phyloP scores from a whole-genome alignment of 2,329 filamentous ascomycete species.

The Colletotrichum ledebouriae region DNA sequence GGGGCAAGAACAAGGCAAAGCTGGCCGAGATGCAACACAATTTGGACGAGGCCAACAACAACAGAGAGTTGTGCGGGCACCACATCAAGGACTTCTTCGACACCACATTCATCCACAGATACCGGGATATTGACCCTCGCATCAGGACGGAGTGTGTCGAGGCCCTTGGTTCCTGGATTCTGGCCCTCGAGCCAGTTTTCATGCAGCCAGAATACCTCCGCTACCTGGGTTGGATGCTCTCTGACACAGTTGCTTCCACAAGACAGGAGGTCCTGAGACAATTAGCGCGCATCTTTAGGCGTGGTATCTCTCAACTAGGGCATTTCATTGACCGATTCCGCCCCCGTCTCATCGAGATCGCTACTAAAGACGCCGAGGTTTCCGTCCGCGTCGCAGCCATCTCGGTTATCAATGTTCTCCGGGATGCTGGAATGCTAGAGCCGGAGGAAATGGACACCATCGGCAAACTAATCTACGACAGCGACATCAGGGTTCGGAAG shows the following conservation, averaged over 20 bases:
- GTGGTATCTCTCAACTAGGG: conserved; percentile 84
- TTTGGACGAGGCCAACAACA: conserved; percentile 77
- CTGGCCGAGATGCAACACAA: conserved; percentile 80
- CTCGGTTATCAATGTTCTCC: conserved; percentile 83
- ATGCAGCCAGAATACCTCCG: conserved; percentile 91
- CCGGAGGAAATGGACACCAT: conserved; percentile 92
- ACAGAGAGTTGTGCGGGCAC: conserved; percentile 77
- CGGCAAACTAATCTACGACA: conserved; percentile 89
- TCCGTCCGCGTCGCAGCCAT: conserved; percentile 85
- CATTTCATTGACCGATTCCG: conserved; percentile 96
- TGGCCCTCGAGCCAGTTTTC: conserved; percentile 83
- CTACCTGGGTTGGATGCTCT: conserved; percentile 96
- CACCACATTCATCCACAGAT: conserved; percentile 93
- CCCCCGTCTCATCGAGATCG: conserved; percentile 90
- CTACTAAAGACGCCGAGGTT: conserved; percentile 85
- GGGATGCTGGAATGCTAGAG: conserved; percentile 88
- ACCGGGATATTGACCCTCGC: conserved; percentile 91
- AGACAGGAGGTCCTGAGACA: conserved; percentile 90
- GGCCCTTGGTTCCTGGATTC: conserved; percentile 90
- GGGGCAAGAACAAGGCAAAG: conserved; percentile 81
- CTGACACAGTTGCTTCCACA: conserved; percentile 80
- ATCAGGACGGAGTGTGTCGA: conserved; percentile 91
- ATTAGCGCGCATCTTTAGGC: conserved; percentile 82
- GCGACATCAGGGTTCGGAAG: conserved; percentile 86
- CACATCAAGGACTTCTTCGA: conserved; percentile 90